These are phyloP conservation scores for Xylaria sp. DNA, from an alignment of 2,329 filamentous ascomycete genomes.

Conservation along the genomic window DNA sequence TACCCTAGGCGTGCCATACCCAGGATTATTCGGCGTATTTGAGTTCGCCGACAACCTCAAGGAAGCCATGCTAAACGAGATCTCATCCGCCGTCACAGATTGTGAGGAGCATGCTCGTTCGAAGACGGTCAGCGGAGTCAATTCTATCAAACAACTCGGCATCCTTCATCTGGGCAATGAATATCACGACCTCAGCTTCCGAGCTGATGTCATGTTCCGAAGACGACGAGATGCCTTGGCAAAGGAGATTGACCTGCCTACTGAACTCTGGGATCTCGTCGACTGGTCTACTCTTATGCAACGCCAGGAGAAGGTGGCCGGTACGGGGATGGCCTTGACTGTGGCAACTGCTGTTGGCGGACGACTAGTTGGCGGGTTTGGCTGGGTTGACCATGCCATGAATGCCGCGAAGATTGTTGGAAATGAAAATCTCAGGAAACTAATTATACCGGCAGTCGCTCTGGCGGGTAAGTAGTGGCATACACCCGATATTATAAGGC, in stretches of 20 bases:
- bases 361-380: conserved; percentile 81
- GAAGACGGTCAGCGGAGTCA: conserved; percentile 83
- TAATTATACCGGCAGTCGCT: conserved; percentile 84
- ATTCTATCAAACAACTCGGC: conserved; percentile 87
- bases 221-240: conserved; percentile 83
- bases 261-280: conserved; percentile 93
- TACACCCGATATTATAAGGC: conserved; percentile 15
- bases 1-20: conserved; percentile 86
- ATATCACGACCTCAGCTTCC: conserved; percentile 87
- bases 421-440: conserved; percentile 79
- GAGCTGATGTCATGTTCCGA: conserved; percentile 93
- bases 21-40: conserved; percentile 85
- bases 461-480: conserved; percentile 77
- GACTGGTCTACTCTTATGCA: conserved; percentile 86
- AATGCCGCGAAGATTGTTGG: conserved; percentile 84
- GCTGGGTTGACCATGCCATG: conserved; percentile 89
- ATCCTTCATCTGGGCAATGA: conserved; percentile 88
- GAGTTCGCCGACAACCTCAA: conserved; percentile 94
- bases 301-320: conserved; percentile 92
- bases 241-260: conserved; percentile 85
- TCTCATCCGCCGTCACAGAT: conserved; percentile 78
- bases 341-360: conserved; percentile 87
- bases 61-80: conserved; percentile 88
- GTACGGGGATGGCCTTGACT: conserved; percentile 94
- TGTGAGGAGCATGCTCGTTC: conserved; percentile 89